Conservation (phyloP, 371 early-diverging fungal species). For the Syncephalastrum contaminatum region DNA sequence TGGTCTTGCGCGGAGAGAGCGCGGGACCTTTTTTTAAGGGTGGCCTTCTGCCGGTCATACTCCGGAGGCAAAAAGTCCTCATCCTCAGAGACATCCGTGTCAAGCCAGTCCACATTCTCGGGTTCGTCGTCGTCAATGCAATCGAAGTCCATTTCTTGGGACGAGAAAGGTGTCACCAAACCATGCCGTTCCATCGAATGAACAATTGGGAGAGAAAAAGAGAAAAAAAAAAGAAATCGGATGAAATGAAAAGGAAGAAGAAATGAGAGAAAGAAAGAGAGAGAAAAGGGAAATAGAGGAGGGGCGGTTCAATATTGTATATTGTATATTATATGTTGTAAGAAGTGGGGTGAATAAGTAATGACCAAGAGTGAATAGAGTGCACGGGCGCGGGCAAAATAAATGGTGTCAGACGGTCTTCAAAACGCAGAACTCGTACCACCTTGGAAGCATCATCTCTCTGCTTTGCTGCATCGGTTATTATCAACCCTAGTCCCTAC, state of each 20-base stretch:
- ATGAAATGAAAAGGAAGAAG: not conserved
- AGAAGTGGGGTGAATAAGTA: too few species aligned
- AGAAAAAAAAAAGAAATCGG: not conserved
- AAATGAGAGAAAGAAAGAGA: not conserved
- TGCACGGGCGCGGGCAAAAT: too few species aligned
- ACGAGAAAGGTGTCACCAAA: not conserved
- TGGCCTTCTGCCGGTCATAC: too few species aligned
- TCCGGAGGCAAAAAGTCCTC: constrained; percentile 38
- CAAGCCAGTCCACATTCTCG: constrained; percentile 33
- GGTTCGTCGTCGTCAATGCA: not conserved
- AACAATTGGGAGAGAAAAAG: not conserved
- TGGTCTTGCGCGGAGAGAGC: too few species aligned
- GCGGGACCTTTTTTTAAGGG: too few species aligned
- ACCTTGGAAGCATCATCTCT: too few species aligned
- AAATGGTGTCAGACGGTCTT: too few species aligned
- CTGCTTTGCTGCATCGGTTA: too few species aligned
- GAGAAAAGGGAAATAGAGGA: not conserved
- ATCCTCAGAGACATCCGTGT: constrained; percentile 44
- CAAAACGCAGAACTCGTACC: too few species aligned
- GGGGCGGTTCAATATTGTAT: not conserved
- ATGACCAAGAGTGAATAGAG: too few species aligned
- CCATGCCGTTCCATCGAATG: not conserved
- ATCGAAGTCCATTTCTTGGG: not conserved
- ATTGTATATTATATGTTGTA: too few species aligned
- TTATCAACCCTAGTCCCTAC: too few species aligned